Evolutionary conservation across 164 flowering plant genomes (phyloP), one percentile per base, ranked within the genome.

Genomic region (Piper betle): DNA sequence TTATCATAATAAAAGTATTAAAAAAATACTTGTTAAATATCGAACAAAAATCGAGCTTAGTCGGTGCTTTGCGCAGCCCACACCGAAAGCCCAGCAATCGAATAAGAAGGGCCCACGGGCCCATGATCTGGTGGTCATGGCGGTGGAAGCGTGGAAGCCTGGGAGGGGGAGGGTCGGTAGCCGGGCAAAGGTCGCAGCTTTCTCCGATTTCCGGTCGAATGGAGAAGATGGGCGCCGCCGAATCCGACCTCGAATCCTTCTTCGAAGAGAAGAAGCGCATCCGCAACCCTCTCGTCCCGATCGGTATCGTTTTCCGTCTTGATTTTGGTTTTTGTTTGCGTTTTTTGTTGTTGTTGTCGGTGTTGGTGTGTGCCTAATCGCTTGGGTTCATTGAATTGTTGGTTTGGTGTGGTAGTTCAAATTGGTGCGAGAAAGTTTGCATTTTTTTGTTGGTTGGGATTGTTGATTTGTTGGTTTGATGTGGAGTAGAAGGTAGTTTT

Each of bases 261-360:
- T 73, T 71, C 37, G 66, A 68, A 52, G 68, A 69, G 56, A 80
- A 82, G 69, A 80, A 80, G 74, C 82, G 82, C 53, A 70, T 71
- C 58, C 74, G 67, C 62, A 82, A 80, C 71, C 87, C 87, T 48
- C 62, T 72, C 13, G 87, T 82, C 39, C 87, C 87, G 4, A 58
- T 79, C 12, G 84, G 87, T 80, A 73, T 18, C 13, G 5, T 17
- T 39, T 41, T 38, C 13, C n/a, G 7, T 6, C 52, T 46, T 46
- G 52, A 4, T 53, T n/a, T 53, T 53, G 17, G 5, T 16, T 5
- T 5, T 15, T 53, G 17, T 53, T 12, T 53, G 4, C 19, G 4
- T 53, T 53, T 12, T 9, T 53, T 53, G 19, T 16, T 53, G 1
- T n/a, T 15, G 4, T 18, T 9, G 19, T 6, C 19, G n/a, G n/a